Evolutionary conservation across 306 rosid species (phyloP).

Genomic region (Cicer chorassanicum): DNA sequence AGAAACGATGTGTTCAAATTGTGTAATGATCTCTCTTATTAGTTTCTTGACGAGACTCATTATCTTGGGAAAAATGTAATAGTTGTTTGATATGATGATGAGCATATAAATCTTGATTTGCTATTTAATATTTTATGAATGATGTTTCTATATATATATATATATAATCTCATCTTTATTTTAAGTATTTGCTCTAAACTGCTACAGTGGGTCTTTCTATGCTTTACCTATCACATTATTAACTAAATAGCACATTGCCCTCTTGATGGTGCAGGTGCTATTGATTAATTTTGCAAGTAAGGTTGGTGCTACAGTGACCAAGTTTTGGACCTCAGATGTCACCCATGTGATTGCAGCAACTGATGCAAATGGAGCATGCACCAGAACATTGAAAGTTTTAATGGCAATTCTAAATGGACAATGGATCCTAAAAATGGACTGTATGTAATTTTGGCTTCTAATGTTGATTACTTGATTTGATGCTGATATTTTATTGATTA

Average conservation of each 20-base stretch:
- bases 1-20: neutral
- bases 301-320: slow-evolving; percentile 69
- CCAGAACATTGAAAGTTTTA: slow-evolving; percentile 80
- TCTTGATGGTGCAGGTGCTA: slow-evolving; percentile 55
- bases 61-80: neutral
- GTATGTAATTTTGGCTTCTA: slow-evolving; percentile 54
- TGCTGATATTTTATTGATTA: slow-evolving; percentile 13
- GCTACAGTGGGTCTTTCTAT: neutral
- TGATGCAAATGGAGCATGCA: slow-evolving; percentile 80
- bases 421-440: slow-evolving; percentile 85
- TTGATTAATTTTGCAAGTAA: slow-evolving; percentile 63
- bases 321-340: slow-evolving; percentile 74
- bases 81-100: neutral
- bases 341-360: slow-evolving; percentile 87
- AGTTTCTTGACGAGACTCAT: neutral
- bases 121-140: too few species aligned
- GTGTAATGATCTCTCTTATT: neutral
- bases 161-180: too few species aligned
- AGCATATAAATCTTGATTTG: too few species aligned
- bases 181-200: neutral
- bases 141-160: too few species aligned
- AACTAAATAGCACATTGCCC: slow-evolving; percentile 13
- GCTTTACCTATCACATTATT: slow-evolving; percentile 2
- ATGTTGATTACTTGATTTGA: neutral
- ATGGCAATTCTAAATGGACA: slow-evolving; percentile 82